Base-by-base conservation (phyloP, 2,329 filamentous ascomycete species). In the Penicillium sclerotiorum region DNA sequence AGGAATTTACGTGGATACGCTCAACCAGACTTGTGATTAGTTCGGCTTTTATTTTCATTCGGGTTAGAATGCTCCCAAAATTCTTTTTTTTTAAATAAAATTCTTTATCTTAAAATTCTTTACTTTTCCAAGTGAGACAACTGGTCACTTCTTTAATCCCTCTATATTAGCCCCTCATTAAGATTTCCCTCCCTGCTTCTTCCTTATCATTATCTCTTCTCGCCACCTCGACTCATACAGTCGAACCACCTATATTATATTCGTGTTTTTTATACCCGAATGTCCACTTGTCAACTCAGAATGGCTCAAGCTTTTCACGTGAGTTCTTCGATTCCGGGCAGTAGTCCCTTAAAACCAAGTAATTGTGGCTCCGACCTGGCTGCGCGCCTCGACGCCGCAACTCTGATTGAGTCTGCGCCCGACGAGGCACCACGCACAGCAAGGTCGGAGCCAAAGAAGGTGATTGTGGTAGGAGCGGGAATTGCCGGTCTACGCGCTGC, bases 401-500 rank as follows among this genome's bases (percentile, higher is more conserved):
- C 58, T 59, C 53, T 41, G 32, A 47, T 53, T 36, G 50, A 54
- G 46, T 53, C 35, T 52, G 55, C 47, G 12, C 43, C 48, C 37
- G 46, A 51, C 46, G 58, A 55, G 52, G 63, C 60, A 65, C 32
- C 49, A 53, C 23, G 53, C 49, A 47, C 55, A 55, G 49, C 45
- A 50, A 55, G 52, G 52, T 55, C 52, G 52, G 55, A 58, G 53
- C 42, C 47, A 37, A 56, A 51, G 50, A 56, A 56, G 55, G 60
- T 66, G 62, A 58, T 64, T 65, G 59, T 70, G 45, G 61, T 71
- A 36, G 68, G 68, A 27, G 68, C 68, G 30, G 68, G 68, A 9
- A 68, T 70, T 44, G 60, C 67, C n/a, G 68, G 68, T 43, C 58
- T 70, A 22, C 62, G 66, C 45, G 65, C 66, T 22, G 68, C 67